Percentiles rank a stretch among this genome's conserved stretches.
phyloP scores from a whole-genome alignment of 2,329 filamentous ascomycete genomes.

The Neopestalotiopsis clavispora region DNA sequence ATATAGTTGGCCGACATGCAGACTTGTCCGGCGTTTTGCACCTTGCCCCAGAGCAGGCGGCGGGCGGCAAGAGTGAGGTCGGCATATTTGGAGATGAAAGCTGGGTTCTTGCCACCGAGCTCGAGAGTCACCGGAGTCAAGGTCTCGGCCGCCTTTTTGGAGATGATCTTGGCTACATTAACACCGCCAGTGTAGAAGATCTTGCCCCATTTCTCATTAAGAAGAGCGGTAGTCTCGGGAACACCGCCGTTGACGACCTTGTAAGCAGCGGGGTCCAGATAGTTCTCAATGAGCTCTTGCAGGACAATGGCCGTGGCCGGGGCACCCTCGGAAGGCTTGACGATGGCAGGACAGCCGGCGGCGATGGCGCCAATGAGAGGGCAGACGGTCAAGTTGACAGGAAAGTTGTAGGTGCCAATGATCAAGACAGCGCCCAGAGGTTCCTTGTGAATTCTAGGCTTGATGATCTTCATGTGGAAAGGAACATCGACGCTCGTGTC shows the following conservation, averaged over 20 bases:
- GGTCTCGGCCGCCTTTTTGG: slow-evolving; percentile 86
- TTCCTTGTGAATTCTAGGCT: slow-evolving; percentile 81
- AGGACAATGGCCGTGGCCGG: slow-evolving; percentile 78
- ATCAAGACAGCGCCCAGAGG: slow-evolving; percentile 83
- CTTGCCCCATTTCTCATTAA: slow-evolving; percentile 95
- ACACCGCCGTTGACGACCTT: slow-evolving; percentile 80
- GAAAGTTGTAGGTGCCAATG: slow-evolving; percentile 95
- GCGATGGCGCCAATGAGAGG: slow-evolving; percentile 89
- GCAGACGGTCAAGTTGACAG: slow-evolving; percentile 77
- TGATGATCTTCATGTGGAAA: slow-evolving; percentile 70
- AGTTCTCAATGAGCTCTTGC: slow-evolving; percentile 76
- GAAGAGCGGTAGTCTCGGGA: slow-evolving; percentile 78
- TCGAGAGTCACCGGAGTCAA: slow-evolving; percentile 89
- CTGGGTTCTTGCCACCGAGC: slow-evolving; percentile 89
- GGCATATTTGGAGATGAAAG: slow-evolving; percentile 85
- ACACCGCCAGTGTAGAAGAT: slow-evolving; percentile 93
- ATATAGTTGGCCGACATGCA: slow-evolving; percentile 95
- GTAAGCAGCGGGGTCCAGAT: slow-evolving; percentile 80
- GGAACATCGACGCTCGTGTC: slow-evolving; percentile 75
- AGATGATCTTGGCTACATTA: slow-evolving; percentile 82
- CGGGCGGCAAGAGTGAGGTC: slow-evolving; percentile 81
- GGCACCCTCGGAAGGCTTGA: slow-evolving; percentile 90
- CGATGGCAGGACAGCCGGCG: slow-evolving; percentile 84
- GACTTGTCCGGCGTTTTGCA: slow-evolving; percentile 84
- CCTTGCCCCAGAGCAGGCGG: slow-evolving; percentile 88